Evolutionary conservation across 225 moss, liverwort and hornwort species (phyloP).

Genomic region (Lunularia cruciata): DNA sequence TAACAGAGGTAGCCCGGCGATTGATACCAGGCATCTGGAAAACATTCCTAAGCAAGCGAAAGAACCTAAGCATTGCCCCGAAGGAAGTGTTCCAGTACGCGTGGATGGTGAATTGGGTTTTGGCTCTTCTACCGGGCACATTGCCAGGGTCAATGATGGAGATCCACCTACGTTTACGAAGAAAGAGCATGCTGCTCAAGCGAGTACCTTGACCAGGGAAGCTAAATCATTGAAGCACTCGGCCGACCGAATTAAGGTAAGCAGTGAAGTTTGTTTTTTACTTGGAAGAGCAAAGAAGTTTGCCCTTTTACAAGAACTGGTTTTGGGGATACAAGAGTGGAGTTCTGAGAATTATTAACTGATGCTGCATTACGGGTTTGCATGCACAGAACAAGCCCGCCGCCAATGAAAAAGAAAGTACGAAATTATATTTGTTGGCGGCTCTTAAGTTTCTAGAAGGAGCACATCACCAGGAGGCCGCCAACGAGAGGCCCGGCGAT

Average conservation of each 20-base stretch:
- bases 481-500: conserved; percentile 44
- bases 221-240: conserved; percentile 76
- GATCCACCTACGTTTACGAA: conserved; percentile 59
- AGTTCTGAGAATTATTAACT: neutral
- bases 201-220: conserved; percentile 47
- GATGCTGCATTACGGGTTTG: neutral
- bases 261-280: neutral
- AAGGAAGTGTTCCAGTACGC: conserved; percentile 41
- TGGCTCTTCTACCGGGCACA: conserved; percentile 34
- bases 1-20: conserved; percentile 16
- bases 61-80: conserved; percentile 32
- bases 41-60: conserved; percentile 34
- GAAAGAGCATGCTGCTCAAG: conserved; percentile 60
- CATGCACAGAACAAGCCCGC: conserved; percentile 14
- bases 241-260: conserved; percentile 88
- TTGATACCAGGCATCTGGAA: conserved; percentile 27
- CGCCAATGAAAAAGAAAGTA: conserved; percentile 50
- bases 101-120: conserved; percentile 41
- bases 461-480: conserved; percentile 72
- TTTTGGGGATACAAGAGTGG: neutral
- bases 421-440: conserved; percentile 83
- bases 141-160: conserved; percentile 44
- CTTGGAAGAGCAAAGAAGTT: no score
- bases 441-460: conserved; percentile 81
- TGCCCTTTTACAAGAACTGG: no score